A percentile compares a stretch with the other conserved stretches of the same genome.
phyloP scores from a whole-genome alignment of 2,329 filamentous ascomycete genomes.

The Botrytis squamosa region DNA sequence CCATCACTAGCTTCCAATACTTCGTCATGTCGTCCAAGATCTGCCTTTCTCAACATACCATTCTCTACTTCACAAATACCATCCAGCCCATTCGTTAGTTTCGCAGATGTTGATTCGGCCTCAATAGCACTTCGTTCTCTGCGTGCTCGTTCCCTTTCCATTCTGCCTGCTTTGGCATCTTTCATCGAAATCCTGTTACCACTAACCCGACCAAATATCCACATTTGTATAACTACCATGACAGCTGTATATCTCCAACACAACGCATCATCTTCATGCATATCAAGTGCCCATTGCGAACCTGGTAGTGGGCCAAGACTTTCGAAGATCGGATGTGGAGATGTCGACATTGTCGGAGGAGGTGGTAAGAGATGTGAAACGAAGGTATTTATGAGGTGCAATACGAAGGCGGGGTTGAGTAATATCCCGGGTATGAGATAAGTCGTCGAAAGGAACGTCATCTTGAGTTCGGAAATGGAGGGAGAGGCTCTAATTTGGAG shows the following conservation, averaged over 20 bases:
- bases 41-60: neutral
- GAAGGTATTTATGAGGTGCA: slow-evolving; percentile 43
- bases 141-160: slow-evolving; percentile 27
- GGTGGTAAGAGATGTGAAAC: slow-evolving; percentile 40
- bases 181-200: slow-evolving; percentile 33
- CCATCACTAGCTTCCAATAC: slow-evolving; percentile 8
- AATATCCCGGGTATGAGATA: slow-evolving; percentile 42
- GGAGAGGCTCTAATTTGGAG: slow-evolving; percentile 7
- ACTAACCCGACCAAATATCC: slow-evolving; percentile 39
- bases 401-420: slow-evolving; percentile 43
- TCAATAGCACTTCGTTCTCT: slow-evolving; percentile 18
- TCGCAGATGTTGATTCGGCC: neutral
- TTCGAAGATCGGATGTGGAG: slow-evolving; percentile 36
- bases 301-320: slow-evolving; percentile 36
- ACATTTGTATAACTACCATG: slow-evolving; percentile 42
- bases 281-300: slow-evolving; percentile 39
- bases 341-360: slow-evolving; percentile 33
- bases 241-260: slow-evolving; percentile 43
- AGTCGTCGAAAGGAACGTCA: slow-evolving; percentile 32
- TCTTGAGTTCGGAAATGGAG: slow-evolving; percentile 23
- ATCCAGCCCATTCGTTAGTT: neutral
- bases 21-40: neutral
- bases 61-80: neutral
- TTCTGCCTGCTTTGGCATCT: slow-evolving; percentile 28
- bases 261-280: slow-evolving; percentile 41